Conservation (phyloP, 345 rosid genomes). For the Orychophragmus violaceus region DNA sequence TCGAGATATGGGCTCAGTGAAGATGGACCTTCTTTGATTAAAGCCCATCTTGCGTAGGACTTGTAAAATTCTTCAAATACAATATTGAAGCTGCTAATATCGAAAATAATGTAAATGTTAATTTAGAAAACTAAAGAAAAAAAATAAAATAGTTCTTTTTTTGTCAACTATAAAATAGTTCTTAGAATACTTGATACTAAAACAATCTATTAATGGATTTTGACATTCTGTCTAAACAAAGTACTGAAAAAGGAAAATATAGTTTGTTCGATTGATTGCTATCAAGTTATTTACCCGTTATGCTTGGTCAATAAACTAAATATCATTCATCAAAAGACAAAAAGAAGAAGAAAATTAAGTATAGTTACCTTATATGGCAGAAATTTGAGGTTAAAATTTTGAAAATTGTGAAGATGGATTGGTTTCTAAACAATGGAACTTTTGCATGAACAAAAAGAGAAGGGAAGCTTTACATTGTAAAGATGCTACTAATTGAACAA, state of each 20-base stretch:
- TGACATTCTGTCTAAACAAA: background rate
- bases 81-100: background rate
- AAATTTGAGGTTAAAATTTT: conserved; percentile 13
- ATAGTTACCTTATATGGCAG: background rate
- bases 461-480: conserved; percentile 52
- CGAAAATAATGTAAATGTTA: background rate
- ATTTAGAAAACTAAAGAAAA: background rate
- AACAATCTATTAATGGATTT: background rate
- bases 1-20: background rate
- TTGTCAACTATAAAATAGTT: background rate
- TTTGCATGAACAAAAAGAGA: conserved; percentile 9
- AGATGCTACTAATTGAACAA: conserved; percentile 31
- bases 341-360: background rate
- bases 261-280: background rate
- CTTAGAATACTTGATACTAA: background rate
- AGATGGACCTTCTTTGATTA: background rate
- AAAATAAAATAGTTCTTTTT: too few relatives aligned
- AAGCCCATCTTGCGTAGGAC: background rate
- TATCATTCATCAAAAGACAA: background rate
- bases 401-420: conserved; percentile 10
- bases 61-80: too few relatives aligned
- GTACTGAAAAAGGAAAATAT: too few relatives aligned
- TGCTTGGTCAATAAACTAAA: background rate
- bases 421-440: conserved; percentile 24
- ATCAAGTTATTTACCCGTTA: background rate